phyloP scores from a whole-genome alignment of 2,329 filamentous ascomycete genomes.

The Colletotrichum navitas region DNA sequence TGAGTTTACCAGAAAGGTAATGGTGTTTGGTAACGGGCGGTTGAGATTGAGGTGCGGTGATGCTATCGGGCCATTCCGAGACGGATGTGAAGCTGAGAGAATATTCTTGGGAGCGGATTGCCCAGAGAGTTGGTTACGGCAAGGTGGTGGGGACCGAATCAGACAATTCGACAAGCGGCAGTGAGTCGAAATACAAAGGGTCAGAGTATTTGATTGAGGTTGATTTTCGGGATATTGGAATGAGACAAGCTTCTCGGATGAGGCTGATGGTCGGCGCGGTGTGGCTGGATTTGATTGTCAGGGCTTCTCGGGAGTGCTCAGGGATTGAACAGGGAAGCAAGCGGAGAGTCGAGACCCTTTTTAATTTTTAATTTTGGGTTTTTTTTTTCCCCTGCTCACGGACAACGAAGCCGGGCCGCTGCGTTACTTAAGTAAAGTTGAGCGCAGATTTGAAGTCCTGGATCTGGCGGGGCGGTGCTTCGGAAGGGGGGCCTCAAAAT shows the following conservation, averaged over 20 bases:
- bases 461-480: slow-evolving; percentile 38
- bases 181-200: neutral
- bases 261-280: slow-evolving; percentile 25
- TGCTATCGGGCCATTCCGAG: slow-evolving; percentile 42
- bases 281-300: slow-evolving; percentile 11
- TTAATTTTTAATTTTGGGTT: neutral
- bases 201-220: slow-evolving; percentile 6
- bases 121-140: neutral
- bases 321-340: slow-evolving; percentile 14
- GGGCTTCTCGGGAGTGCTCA: slow-evolving; percentile 13
- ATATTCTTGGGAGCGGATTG: neutral
- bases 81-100: slow-evolving; percentile 3
- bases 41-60: slow-evolving; percentile 28
- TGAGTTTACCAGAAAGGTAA: slow-evolving; percentile 42
- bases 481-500: slow-evolving; percentile 42
- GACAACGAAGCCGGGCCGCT: slow-evolving; percentile 36
- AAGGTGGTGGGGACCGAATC: neutral
- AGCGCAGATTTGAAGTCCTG: slow-evolving; percentile 11
- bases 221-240: slow-evolving; percentile 9
- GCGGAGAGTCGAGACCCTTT: slow-evolving; percentile 21
- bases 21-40: slow-evolving; percentile 26
- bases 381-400: neutral
- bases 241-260: slow-evolving; percentile 24
- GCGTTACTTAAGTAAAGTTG: slow-evolving; percentile 38
- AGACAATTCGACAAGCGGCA: neutral